Conservation (phyloP, 768 basidiomycete genomes). For the Tephrocybe rancida region DNA sequence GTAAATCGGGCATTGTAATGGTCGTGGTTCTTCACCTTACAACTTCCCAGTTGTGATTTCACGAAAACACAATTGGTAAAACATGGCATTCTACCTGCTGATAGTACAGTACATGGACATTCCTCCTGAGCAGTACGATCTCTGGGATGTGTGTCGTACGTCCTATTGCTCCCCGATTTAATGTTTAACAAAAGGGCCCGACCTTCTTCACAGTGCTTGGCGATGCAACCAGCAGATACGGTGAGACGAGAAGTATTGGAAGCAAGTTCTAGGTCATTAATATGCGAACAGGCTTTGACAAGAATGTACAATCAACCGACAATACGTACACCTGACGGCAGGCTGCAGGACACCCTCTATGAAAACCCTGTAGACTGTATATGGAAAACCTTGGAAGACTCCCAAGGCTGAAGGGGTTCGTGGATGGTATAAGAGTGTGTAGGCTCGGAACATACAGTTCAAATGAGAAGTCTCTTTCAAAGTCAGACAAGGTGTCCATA, state of each 20-base stretch:
- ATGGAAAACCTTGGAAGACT: constrained; percentile 98
- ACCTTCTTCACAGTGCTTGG: constrained; percentile 57
- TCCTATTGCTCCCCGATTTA: constrained; percentile 18
- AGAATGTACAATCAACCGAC: constrained; percentile 97
- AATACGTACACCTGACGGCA: constrained; percentile 67
- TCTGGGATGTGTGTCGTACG: constrained; percentile 92
- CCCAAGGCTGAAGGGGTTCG: constrained; percentile 84
- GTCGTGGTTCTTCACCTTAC: constrained; percentile 39
- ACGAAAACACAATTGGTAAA: constrained; percentile 81
- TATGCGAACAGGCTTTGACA: constrained; percentile 66
- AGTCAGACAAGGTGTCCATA: no score
- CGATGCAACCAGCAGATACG: constrained; percentile 96
- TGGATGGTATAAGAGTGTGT: constrained; percentile 95
- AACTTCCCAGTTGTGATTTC: constrained; percentile 94
- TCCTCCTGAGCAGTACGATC: constrained; percentile 83
- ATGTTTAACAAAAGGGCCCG: not conserved
- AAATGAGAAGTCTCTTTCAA: no score
- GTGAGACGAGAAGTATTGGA: constrained; percentile 29
- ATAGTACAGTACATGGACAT: constrained; percentile 88
- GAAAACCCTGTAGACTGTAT: constrained; percentile 94
- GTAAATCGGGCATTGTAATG: constrained; percentile 16
- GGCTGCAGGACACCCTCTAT: constrained; percentile 75
- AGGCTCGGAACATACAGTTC: no score
- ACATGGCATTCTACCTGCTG: constrained; percentile 66
- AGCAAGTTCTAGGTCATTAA: constrained; percentile 6